Evolutionary conservation across 805 yeast species (phyloP).

Genomic region (Candida piceae): DNA sequence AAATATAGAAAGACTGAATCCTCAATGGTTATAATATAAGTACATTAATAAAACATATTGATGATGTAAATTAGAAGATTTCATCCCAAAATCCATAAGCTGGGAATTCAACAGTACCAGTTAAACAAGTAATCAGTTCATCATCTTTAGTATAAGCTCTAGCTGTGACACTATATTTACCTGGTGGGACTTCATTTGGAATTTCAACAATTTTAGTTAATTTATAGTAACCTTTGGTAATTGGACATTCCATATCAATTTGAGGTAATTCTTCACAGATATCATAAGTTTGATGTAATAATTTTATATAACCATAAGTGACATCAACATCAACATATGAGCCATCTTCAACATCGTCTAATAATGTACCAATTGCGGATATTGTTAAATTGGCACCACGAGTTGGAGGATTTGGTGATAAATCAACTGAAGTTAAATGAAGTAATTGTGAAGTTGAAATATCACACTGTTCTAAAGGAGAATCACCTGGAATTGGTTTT

Average conservation of each 20-base stretch:
- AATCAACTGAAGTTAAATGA: conserved; percentile 49
- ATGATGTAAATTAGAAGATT: background rate
- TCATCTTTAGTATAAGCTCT: conserved; percentile 87
- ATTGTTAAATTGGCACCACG: conserved; percentile 83
- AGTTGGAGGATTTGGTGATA: conserved; percentile 84
- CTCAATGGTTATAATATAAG: no score
- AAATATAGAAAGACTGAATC: background rate
- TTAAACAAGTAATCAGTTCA: conserved; percentile 75
- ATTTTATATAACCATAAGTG: conserved; percentile 83
- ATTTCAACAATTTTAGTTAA: conserved; percentile 72
- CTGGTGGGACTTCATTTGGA: conserved; percentile 94
- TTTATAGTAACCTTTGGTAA: conserved; percentile 60
- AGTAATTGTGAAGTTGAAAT: conserved; percentile 57
- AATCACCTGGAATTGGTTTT: conserved; percentile 83
- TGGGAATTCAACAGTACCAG: conserved; percentile 63
- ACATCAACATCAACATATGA: conserved; percentile 95
- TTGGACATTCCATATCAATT: conserved; percentile 83
- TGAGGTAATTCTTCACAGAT: conserved; percentile 82
- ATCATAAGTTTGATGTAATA: conserved; percentile 86
- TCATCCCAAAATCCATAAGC: conserved; percentile 6
- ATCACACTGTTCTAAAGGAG: conserved; percentile 82
- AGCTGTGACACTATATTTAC: conserved; percentile 80
- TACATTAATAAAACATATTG: no score
- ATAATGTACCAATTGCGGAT: conserved; percentile 62
- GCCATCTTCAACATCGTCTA: conserved; percentile 63